Evolutionary conservation across 768 basidiomycete genomes (phyloP), one percentile per base, ranked within the genome.

Genomic region (Mycena belliarum): DNA sequence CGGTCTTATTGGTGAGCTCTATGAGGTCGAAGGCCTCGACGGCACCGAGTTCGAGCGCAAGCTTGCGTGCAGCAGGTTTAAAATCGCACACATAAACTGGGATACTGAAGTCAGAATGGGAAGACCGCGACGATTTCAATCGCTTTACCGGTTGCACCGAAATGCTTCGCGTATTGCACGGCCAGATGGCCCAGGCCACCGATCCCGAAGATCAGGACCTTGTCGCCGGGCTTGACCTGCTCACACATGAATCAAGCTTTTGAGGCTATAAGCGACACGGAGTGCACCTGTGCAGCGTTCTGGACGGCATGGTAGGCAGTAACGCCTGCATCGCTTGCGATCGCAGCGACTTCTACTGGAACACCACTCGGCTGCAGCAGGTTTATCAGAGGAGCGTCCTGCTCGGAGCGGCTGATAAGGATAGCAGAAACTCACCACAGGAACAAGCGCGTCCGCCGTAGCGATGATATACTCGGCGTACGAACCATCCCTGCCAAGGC

Each of bases 131-230:
- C 3, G 14, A n/a, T 4, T 23, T 10, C 52, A 23, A n/a, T n/a
- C n/a, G n/a, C n/a, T n/a, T n/a, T 41, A 64, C 60, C 63, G 24
- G 64, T 64, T 37, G 68, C 68, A 10, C 65, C 68, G 51, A 60
- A 64, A 57, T 63, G 59, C 56, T 61, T 60, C 4, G 64, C 65
- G 35, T 64, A 60, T 46, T 69, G 68, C 16, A 68, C 43, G 6
- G 59, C 63, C 2, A 64, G 53, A 32, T 63, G 62, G 2, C 63
- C 65, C 6, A 64, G 59, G 3, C 63, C 63, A 1, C 63, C 62
- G 37, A 64, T 44, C 4, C 63, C 64, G 35, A 62, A 63, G 11
- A 58, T 59, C 16, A 65, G 28, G 16, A 68, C 64, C 37, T 63
- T 65, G 10, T 55, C 54, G 6, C 64, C 61, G 20, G 15, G 18